Base-by-base conservation (phyloP, 768 basidiomycete species). In the Cystofilobasidium capitatum region DNA sequence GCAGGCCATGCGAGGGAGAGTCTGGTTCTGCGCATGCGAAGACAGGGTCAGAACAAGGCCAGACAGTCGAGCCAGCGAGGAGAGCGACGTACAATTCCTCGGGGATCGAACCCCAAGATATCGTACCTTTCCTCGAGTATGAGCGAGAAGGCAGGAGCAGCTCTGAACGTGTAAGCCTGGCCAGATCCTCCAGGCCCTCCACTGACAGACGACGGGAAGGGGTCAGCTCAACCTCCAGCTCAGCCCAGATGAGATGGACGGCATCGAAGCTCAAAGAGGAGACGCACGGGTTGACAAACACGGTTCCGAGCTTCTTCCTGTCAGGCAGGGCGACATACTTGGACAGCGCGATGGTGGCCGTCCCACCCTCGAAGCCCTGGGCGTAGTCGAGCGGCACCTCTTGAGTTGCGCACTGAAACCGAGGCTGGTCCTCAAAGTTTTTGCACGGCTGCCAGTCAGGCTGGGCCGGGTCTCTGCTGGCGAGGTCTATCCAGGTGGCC, bases 151-250 rank as follows among this genome's bases (percentile, higher is more conserved):
- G 57, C 31, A 2, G 58, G 58, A 31, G 55, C 65, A 33, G 45
- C 42, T n/a, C 65, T 42, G 45, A 66, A 66, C 10, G 65, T 66
- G 44, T 44, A 58, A 49, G 57, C 59, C 9, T 59, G 58, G 1
- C 65, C 65, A 14, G 45, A 51, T 37, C 65, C 65, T 33, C 65
- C 65, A 16, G 65, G 65, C 7, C 65, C 64, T 39, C 59, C 59
- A 12, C 22, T 33, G 45, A 8, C 17, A 49, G 37, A 26, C n/a
- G 29, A 39, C 17, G 37, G 13, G 40, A 40, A 20, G 26, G 6
- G 36, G 3, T 9, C 17, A 26, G 33, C 9, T 3, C 14, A 1
- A 16, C 26, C 33, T 31, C 33, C 51, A 24, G 16, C n/a, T 55
- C 54, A 26, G n/a, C 54, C 54, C 35, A 42, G 45, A 13, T 20